These are phyloP conservation scores for Fusarium sp. DNA, from an alignment of 2,329 filamentous ascomycete species.

Conservation along the genomic window DNA sequence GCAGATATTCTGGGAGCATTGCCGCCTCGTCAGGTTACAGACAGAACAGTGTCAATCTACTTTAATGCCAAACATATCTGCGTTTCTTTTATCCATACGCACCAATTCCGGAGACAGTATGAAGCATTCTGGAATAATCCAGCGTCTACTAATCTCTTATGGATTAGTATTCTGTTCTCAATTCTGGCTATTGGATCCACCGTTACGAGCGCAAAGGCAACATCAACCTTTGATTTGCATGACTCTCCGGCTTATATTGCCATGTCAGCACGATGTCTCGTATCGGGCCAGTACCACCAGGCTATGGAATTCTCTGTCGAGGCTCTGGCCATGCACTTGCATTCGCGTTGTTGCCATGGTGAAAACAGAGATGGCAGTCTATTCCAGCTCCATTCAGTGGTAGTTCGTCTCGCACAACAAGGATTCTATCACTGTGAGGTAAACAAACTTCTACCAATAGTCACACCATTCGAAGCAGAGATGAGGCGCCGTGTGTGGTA, in stretches of 20 bases:
- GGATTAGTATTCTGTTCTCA: constrained; percentile 37
- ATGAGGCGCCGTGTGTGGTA: constrained; percentile 33
- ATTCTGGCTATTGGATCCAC: constrained; percentile 5
- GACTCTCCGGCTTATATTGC: neutral
- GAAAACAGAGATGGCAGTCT: neutral
- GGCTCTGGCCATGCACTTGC: constrained; percentile 22
- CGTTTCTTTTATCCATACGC: constrained; percentile 24
- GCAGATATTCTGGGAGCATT: constrained; percentile 12
- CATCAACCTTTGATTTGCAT: too few relatives aligned
- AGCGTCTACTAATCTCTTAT: neutral
- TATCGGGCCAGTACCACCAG: constrained; percentile 14
- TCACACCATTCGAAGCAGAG: constrained; percentile 22
- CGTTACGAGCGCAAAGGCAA: neutral
- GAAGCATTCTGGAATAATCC: constrained; percentile 27
- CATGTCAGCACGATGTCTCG: constrained; percentile 21
- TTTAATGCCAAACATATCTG: constrained; percentile 20
- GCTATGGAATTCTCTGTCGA: constrained; percentile 19
- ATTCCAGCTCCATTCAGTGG: neutral
- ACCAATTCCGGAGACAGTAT: constrained; percentile 35
- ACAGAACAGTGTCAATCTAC: constrained; percentile 15
- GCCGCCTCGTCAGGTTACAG: constrained; percentile 18
- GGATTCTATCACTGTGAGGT: constrained; percentile 14
- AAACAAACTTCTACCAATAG: neutral
- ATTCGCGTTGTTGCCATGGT: constrained; percentile 3
- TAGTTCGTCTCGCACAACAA: constrained; percentile 23